phyloP scores from a whole-genome alignment of 352 stramenopile genomes.

The Phytopythium delawarense region DNA sequence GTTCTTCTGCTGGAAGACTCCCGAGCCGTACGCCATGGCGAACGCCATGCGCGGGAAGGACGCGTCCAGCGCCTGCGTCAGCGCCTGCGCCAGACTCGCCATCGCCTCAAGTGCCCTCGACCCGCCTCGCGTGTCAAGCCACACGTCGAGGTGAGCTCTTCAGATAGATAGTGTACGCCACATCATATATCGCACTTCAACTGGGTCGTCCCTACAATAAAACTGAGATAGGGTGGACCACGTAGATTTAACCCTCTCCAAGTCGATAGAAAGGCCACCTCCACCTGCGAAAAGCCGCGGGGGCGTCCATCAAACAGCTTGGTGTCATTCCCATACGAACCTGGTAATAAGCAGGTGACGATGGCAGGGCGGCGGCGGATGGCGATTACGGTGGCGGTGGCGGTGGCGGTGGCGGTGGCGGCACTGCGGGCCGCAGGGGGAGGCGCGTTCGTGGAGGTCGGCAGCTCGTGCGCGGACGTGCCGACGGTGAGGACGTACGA shows the following conservation, averaged over 20 bases:
- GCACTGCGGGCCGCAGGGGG: not conserved
- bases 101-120: constrained; percentile 5
- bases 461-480: constrained; percentile 8
- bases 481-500: constrained; percentile 2
- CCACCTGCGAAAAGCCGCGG: not conserved
- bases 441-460: constrained; percentile 4
- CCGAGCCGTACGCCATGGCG: constrained; percentile 82
- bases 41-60: constrained; percentile 74
- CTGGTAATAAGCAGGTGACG: not conserved
- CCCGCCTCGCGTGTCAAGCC: not conserved
- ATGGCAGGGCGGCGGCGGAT: not conserved
- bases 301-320: not conserved
- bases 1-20: constrained; percentile 74
- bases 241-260: constrained; percentile 4
- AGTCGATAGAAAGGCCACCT: constrained; percentile 6
- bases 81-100: constrained; percentile 22
- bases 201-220: not conserved
- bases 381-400: not conserved
- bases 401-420: not conserved
- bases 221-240: not conserved
- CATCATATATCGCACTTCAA: not conserved
- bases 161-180: not conserved
- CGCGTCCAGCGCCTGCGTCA: constrained; percentile 49
- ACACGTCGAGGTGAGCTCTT: not conserved
- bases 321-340: not conserved